Evolutionary conservation across 2,329 filamentous ascomycete species (phyloP), one percentile per base, ranked within the genome.

Genomic region (Penicillium paneum): DNA sequence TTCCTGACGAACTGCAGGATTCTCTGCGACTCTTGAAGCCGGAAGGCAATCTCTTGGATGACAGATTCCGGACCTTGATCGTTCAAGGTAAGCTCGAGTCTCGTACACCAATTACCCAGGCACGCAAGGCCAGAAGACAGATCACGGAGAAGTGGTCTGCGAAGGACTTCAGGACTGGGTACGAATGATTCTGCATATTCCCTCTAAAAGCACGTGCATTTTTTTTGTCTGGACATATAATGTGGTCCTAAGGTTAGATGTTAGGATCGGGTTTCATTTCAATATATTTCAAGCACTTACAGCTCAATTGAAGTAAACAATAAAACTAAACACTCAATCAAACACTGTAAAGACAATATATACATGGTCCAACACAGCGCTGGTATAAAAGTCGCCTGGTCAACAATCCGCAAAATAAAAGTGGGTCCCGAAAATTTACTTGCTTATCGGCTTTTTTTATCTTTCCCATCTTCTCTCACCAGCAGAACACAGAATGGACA

Each of bases 131-230:
- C 60, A 92, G 86, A 81, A 86, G 79, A 64, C 90, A 89, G 73
- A 75, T 86, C 48, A 96, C 91, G 7, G 94, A 97, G 83, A 99
- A 97, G 77, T 99, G 94, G 94, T 85, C 87, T 41, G 90, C 96
- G 79, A 99, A 99, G 81, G 94, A 99, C 72, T 99, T 96, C 75
- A 81, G 79, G 64, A 74, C 71, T 54, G 71, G 71, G 11, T 43
- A 65, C 44, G 56, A 63, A 19, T 66, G 52, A 57, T 63, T 58
- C 56, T 61, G 52, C 45, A 54, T 56, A 54, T 59, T 60, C 56
- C 58, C 56, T 63, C 52, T 50, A 57, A 56, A 63, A 64, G 57
- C 36, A 61, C 55, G 52, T 64, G 60, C 57, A 62, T 54, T 60
- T 53, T 53, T 21, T 53, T 40, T 40, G 36, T 50, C 29, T 55